Base-by-base conservation (phyloP, 352 stramenopile genomes). In the Phytophthora fragariaefolia region DNA sequence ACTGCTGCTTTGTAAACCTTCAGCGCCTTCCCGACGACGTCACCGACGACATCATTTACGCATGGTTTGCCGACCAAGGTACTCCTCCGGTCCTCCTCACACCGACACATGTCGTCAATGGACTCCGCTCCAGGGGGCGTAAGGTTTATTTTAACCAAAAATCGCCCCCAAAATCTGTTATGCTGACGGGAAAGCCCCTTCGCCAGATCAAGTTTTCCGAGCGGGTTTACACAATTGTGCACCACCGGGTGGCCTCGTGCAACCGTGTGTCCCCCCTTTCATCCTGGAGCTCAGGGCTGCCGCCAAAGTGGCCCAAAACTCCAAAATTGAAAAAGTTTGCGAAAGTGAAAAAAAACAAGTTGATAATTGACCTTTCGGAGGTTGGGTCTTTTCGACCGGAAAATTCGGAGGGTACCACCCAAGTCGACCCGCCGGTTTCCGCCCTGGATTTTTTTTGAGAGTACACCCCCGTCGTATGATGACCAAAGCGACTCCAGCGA, bases 71-170 rank as follows among this genome's bases (percentile, higher is more conserved):
- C 13, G 5, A 15, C 17, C 34, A 17, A 10, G 51, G 34, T 3
- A 15, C 20, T 1, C 13, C 51, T 4, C 49, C 49, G 15, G 22
- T 23, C n/a, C 45, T n/a, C 18, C 26, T 58, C 18, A 27, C 26
- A 1, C 50, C 50, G n/a, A 30, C 30, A 2, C 45, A 30, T 5
- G 34, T 27, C 4, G 17, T 20, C n/a, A 20, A 30, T 24, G 51
- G 34, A 2, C 34, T 49, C 0, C 22, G 6, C 12, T 58, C 51
- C 2, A 8, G 51, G 2, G 13, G n/a, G 2, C 28, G 34, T 3
- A 28, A 8, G 17, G 51, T 58, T 4, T 58, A 58, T 24, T 58
- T 58, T 38, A 24, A n/a, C 36, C 51, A 58, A 58, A 15, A 58
- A 4, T 18, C 6, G 0, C 5, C 51, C 2, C 51, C 51, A 10